phyloP scores from a whole-genome alignment of 1,139 yeast genomes.

The Kodamaea suecica region DNA sequence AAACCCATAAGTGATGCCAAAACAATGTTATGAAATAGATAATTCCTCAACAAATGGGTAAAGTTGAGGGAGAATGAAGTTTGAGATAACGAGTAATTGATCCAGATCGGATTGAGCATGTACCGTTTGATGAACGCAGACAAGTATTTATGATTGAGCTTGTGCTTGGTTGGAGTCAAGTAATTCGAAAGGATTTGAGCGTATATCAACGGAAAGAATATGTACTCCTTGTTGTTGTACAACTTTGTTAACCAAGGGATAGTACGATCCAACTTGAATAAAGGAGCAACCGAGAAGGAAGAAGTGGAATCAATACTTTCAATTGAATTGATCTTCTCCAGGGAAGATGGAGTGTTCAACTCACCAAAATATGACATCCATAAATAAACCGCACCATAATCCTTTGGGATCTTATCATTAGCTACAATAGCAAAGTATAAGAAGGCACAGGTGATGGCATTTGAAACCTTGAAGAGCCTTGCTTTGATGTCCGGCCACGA shows the following conservation, averaged over 20 bases:
- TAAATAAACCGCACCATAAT: slow-evolving; percentile 37
- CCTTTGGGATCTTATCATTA: slow-evolving; percentile 34
- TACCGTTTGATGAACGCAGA: slow-evolving; percentile 31
- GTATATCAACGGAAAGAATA: slow-evolving; percentile 36
- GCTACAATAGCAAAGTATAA: slow-evolving; percentile 32
- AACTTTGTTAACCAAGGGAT: slow-evolving; percentile 15
- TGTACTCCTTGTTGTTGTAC: slow-evolving; percentile 33
- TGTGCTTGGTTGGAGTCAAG: slow-evolving; percentile 39
- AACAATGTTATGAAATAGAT: slow-evolving; percentile 26
- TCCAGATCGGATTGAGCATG: slow-evolving; percentile 45
- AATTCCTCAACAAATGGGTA: slow-evolving; percentile 26
- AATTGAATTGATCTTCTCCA: too few relatives aligned
- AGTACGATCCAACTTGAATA: not conserved
- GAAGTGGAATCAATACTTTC: not conserved
- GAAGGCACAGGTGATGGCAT: slow-evolving; percentile 26
- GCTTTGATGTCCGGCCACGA: not conserved
- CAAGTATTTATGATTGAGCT: slow-evolving; percentile 37
- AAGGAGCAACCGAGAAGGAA: not conserved
- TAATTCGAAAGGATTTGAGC: slow-evolving; percentile 44
- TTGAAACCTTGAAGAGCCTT: slow-evolving; percentile 20
- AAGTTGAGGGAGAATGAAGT: slow-evolving; percentile 28
- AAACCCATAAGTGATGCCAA: slow-evolving; percentile 17
- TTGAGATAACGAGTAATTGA: slow-evolving; percentile 34
- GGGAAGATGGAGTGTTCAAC: slow-evolving; percentile 36
- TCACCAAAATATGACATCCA: slow-evolving; percentile 34